Conservation (phyloP, 2,329 filamentous ascomycete genomes). For the Davidsoniella virescens region DNA sequence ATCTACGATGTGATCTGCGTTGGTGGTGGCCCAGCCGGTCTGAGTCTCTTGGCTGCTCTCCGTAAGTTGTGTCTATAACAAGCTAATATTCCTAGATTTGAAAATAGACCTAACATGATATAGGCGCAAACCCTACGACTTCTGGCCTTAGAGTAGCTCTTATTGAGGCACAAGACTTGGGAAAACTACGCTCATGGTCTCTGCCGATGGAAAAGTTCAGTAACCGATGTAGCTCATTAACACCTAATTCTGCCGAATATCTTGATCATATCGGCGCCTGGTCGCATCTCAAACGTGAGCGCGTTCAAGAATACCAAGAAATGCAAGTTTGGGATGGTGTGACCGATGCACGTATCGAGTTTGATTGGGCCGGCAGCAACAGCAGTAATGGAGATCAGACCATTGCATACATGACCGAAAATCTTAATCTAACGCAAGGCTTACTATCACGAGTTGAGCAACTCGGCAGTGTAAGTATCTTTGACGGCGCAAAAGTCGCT, state of each 20-base stretch:
- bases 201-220: slow-evolving; percentile 58
- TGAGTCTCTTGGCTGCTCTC: slow-evolving; percentile 65
- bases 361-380: slow-evolving; percentile 44
- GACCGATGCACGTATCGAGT: slow-evolving; percentile 72
- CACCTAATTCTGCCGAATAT: slow-evolving; percentile 71
- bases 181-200: slow-evolving; percentile 48
- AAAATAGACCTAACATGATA: too few species aligned
- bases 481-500: slow-evolving; percentile 63
- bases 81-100: not conserved
- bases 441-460: slow-evolving; percentile 57
- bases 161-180: slow-evolving; percentile 75
- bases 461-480: slow-evolving; percentile 51
- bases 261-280: slow-evolving; percentile 74
- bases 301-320: slow-evolving; percentile 77
- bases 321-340: slow-evolving; percentile 99
- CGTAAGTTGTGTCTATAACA: slow-evolving; percentile 33
- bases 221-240: slow-evolving; percentile 90
- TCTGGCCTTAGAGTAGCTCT: slow-evolving; percentile 69
- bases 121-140: slow-evolving; percentile 61
- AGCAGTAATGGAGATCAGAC: slow-evolving; percentile 25
- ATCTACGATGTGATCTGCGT: slow-evolving; percentile 90
- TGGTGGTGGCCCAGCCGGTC: slow-evolving; percentile 73
- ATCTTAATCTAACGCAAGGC: slow-evolving; percentile 69
- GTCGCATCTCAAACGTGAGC: slow-evolving; percentile 53
- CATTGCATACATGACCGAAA: slow-evolving; percentile 95